phyloP scores from a whole-genome alignment of 495 filamentous ascomycete species.

The Articulospora tetracladia region DNA sequence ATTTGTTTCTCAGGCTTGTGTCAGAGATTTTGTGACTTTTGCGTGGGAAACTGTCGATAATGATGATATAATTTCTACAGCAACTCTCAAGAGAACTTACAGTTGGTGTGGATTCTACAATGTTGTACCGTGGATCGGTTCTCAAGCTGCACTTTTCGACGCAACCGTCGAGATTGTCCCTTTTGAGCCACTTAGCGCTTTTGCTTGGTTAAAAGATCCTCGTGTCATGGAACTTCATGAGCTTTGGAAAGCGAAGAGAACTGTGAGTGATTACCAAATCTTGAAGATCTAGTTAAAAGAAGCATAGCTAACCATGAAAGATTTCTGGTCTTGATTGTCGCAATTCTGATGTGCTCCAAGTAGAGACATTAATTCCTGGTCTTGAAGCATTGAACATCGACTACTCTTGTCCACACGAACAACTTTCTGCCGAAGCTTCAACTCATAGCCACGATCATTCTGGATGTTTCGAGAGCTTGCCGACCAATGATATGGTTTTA shows the following conservation, averaged over 20 bases:
- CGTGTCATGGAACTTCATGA: constrained; percentile 48
- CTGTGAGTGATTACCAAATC: not conserved
- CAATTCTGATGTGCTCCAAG: not conserved
- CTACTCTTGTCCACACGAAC: not conserved
- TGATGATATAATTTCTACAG: constrained; percentile 39
- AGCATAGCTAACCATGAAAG: not conserved
- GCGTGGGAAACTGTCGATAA: constrained; percentile 54
- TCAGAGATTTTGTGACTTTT: constrained; percentile 38
- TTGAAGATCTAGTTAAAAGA: too few species aligned
- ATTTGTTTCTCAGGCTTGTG: constrained; percentile 47
- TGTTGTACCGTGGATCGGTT: constrained; percentile 45
- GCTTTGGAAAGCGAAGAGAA: constrained; percentile 35
- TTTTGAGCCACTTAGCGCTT: constrained; percentile 47
- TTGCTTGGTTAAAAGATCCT: constrained; percentile 51
- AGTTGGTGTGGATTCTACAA: constrained; percentile 55
- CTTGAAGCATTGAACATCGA: not conserved
- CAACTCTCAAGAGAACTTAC: constrained; percentile 45
- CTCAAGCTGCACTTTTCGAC: constrained; percentile 37
- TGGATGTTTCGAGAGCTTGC: not conserved
- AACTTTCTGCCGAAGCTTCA: not conserved
- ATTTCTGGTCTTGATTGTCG: not conserved
- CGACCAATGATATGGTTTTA: not conserved
- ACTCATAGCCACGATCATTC: not conserved
- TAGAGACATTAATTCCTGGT: not conserved
- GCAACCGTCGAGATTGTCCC: constrained; percentile 32